A percentile compares a stretch with the other conserved stretches of the same genome.
Evolutionary conservation across 2,329 filamentous ascomycete species (phyloP).

Genomic region (Pyricularia pennisetigena): DNA sequence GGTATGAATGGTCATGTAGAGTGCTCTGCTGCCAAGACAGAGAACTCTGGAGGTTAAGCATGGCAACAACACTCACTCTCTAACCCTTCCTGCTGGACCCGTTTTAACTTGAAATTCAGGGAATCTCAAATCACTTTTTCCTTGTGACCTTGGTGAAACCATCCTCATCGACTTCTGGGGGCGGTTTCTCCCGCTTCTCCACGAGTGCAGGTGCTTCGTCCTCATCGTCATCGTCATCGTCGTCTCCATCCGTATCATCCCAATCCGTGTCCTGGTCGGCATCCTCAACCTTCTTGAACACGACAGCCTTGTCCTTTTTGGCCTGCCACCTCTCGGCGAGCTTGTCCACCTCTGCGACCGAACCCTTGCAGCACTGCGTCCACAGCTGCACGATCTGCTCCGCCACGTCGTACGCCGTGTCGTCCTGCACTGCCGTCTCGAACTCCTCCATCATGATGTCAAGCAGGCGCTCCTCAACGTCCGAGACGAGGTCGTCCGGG

Average conservation of each 20-base stretch:
- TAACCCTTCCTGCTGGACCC: neutral
- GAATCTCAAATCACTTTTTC: constrained; percentile 42
- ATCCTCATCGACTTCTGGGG: constrained; percentile 70
- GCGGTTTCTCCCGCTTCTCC: constrained; percentile 49
- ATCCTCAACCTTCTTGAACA: constrained; percentile 46
- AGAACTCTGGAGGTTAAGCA: neutral
- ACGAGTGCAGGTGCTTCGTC: constrained; percentile 57
- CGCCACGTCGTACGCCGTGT: constrained; percentile 67
- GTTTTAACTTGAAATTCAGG: neutral
- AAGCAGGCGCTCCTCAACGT: constrained; percentile 75
- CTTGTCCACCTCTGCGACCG: constrained; percentile 53
- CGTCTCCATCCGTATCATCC: constrained; percentile 43
- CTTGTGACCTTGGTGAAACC: constrained; percentile 68
- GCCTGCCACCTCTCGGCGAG: constrained; percentile 55
- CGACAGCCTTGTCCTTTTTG: constrained; percentile 47
- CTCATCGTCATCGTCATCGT: constrained; percentile 53
- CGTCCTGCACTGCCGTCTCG: constrained; percentile 85
- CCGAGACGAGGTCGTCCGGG: constrained; percentile 52
- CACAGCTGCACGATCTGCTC: constrained; percentile 60
- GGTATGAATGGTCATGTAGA: neutral
- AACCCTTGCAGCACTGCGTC: constrained; percentile 52
- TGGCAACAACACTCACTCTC: neutral
- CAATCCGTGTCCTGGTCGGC: constrained; percentile 50
- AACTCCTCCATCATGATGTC: constrained; percentile 96
- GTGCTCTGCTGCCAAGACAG: neutral